Evolutionary conservation across 148 eudicot species (phyloP), one percentile per base, ranked within the genome.

Genomic region (Cornus suecica): DNA sequence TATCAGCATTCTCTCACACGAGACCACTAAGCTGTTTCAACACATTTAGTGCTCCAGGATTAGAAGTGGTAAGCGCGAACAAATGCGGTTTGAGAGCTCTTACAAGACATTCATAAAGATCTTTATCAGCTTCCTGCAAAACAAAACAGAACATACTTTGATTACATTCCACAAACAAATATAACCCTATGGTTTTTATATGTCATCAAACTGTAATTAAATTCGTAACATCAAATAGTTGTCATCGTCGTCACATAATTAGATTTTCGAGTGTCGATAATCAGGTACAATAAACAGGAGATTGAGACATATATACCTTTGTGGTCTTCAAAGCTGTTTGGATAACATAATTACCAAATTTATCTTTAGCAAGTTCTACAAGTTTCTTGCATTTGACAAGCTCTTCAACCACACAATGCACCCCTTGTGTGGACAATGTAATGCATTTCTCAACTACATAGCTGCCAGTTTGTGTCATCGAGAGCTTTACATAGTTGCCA

Each of bases 311-410:
- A 29, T n/a, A 2, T n/a, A 29, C 32, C 16, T 29, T 29, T 37
- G 79, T 69, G 61, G 70, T 32, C 10, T 34, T 30, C 61, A 76
- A n/a, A 14, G 79, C 79, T 2, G 29, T 70, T 61, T 62, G 73
- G 42, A 76, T 48, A n/a, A 69, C 74, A 41, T 26, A 76, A 26
- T 76, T 76, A 34, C 79, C 79, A 10, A 76, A 76, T 24, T 76
- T 41, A 69, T 76, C 68, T 14, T n/a, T 26, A n/a, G 54, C 73
- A 42, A 76, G 61, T 27, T 61, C 62, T 23, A 27, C 29, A 76
- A 76, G 79, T 34, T 25, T n/a, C 26, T 24, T 13, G 20, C 61
- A 37, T 25, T 69, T 10, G 0, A 14, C 1, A 29, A 76, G 27
- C 13, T 69, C 79, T 45, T 42, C 8, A 26, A 42, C 23, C 10